Evolutionary conservation across 768 basidiomycete species (phyloP), one percentile per base, ranked within the genome.

Genomic region (Kondoa malvinella): DNA sequence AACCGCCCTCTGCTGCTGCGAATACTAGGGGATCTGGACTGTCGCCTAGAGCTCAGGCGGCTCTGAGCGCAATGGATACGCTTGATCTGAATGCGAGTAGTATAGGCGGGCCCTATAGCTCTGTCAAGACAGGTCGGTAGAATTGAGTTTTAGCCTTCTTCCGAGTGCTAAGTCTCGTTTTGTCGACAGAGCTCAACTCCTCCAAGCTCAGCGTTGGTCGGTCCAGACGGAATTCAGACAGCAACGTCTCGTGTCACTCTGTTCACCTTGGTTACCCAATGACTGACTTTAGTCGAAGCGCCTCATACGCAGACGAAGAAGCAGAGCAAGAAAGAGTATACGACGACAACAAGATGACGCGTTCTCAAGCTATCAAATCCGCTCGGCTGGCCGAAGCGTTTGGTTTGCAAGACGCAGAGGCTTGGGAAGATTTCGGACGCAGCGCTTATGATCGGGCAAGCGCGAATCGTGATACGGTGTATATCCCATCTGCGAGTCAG

Each of bases 181-280:
- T n/a, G n/a, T n/a, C n/a, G n/a, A n/a, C n/a, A n/a, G n/a, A n/a
- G n/a, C n/a, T n/a, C n/a, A n/a, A n/a, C n/a, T n/a, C n/a, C n/a
- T 63, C 61, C 33, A 31, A 16, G 29, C n/a, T 14, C 58, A 14
- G 14, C 27, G 4, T 34, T 17, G 21, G 21, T 21, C 61, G 61
- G 12, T 27, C 30, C 27, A 27, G 61, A 8, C 61, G 61, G 29
- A 63, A 63, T 63, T 63, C 61, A 30, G 61, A 63, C 8, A 29
- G 61, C 32, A 25, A 8, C 27, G 12, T 26, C 25, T 63, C 61
- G 4, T 8, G 17, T n/a, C 61, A 33, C 8, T 63, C 61, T 33
- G 61, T 63, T 3, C 61, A 63, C n/a, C 61, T 63, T 63, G 61
- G 61, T 29, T 63, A 29, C 32, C 61, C 61, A 27, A 32, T 29